Conservation (phyloP, 2,329 filamentous ascomycete genomes). For the Exophiala sideris region DNA sequence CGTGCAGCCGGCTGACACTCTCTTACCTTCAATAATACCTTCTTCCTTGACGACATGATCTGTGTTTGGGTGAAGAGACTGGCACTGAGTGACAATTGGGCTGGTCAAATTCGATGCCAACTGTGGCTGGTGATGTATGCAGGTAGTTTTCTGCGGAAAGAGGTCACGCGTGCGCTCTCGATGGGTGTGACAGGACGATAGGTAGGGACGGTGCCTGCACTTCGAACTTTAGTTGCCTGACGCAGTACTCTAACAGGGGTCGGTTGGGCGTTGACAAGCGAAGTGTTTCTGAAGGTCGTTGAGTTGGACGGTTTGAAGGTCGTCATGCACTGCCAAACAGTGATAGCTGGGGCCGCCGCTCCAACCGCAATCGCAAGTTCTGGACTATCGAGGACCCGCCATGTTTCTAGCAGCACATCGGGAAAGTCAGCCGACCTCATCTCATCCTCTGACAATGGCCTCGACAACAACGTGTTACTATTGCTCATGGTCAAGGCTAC, state of each 20-base stretch:
- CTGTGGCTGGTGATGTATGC: background rate
- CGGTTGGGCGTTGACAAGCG: background rate
- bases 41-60: slow-evolving; percentile 76
- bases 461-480: background rate
- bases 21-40: slow-evolving; percentile 81
- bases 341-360: background rate
- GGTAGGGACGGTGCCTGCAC: background rate
- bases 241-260: background rate
- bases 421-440: slow-evolving; percentile 16
- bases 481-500: background rate
- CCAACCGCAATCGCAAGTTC: no score
- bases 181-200: background rate
- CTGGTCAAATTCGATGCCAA: background rate
- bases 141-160: background rate
- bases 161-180: slow-evolving; percentile 6
- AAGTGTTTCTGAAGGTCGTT: background rate
- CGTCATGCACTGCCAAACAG: background rate
- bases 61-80: background rate
- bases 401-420: background rate
- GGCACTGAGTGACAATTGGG: background rate
- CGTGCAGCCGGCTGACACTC: slow-evolving; percentile 10
- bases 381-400: background rate
- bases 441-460: background rate
- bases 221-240: background rate
- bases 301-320: background rate